A percentile compares a stretch with the other conserved stretches of the same genome.
Conservation (phyloP, 352 stramenopile genomes). For the Pythium sp. region DNA sequence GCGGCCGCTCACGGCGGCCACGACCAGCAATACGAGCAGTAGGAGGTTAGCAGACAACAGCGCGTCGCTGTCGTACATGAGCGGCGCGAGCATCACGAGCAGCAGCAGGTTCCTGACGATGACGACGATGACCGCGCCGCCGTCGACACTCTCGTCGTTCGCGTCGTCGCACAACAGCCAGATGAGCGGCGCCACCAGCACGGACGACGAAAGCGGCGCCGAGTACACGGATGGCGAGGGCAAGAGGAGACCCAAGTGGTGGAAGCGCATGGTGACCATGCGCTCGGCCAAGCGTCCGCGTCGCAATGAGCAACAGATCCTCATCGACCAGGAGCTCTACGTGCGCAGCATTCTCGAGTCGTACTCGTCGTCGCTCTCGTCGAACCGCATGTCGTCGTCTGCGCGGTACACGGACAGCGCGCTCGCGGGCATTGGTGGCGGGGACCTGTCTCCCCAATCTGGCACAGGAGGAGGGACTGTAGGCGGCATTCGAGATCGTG, state of each 20-base stretch:
- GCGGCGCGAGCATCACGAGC: conserved; percentile 9
- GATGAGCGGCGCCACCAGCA: conserved; percentile 10
- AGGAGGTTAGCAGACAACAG: conserved; percentile 9
- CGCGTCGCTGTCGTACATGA: conserved; percentile 14
- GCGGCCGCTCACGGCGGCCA: neutral
- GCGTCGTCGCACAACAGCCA: conserved; percentile 18
- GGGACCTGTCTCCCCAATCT: conserved; percentile 17
- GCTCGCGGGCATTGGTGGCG: conserved; percentile 14
- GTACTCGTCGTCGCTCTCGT: conserved; percentile 70
- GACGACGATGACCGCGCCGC: neutral
- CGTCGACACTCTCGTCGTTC: conserved; percentile 19
- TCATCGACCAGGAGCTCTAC: conserved; percentile 61
- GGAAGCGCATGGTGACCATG: conserved; percentile 33
- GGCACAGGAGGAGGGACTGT: neutral
- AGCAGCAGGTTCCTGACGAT: conserved; percentile 17
- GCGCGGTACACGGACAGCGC: conserved; percentile 25
- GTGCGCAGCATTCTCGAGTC: conserved; percentile 74
- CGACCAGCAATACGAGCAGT: neutral
- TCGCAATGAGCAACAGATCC: conserved; percentile 14
- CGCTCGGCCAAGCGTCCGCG: conserved; percentile 24
- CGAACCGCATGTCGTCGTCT: conserved; percentile 45
- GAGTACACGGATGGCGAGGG: conserved; percentile 24
- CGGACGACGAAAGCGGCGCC: conserved; percentile 8
- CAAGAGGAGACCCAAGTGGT: conserved; percentile 27
- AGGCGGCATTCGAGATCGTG: conserved; percentile 6